Evolutionary conservation across 2,329 filamentous ascomycete species (phyloP), one percentile per base, ranked within the genome.

Genomic region (Sarocladium brachiariae): DNA sequence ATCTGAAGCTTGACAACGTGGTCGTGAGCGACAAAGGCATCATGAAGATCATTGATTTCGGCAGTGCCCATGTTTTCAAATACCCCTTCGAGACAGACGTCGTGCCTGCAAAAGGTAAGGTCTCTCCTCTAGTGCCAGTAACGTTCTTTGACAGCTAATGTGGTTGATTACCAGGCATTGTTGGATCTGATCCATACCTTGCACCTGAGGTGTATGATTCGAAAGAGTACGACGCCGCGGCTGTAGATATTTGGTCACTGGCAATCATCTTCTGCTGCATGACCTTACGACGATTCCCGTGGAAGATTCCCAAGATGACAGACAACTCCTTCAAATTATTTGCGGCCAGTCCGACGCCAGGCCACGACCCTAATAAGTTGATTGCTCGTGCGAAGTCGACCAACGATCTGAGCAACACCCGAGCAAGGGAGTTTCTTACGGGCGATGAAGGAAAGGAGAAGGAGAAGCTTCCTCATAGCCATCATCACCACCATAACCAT

Each of bases 211-310:
- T 99, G 1, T 97, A 97, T 62, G 91, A 96, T 57, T 82, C 91
- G 55, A 83, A 86, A 57, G 91, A 90, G 63, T 99, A 99, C 65
- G 91, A 99, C 61, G 90, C 93, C 1, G 87, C 91, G 55, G 89
- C 90, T 6, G 89, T 92, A 1, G 93, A 99, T 69, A 90, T 99
- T 53, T 99, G 93, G 93, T 99, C 93, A 10, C 75, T 99, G 53
- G 93, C 92, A 16, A 99, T 99, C 59, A 97, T 99, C 51, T 99
- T 92, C 70, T 97, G 93, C 69, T 99, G 93, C 73, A 99, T 99
- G 93, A 93, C 89, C 4, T 75, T 99, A 37, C 81, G 93, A 19
- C 77, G 93, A 31, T 99, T 99, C 63, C 93, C 93, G 0, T 99
- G 93, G 93, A 99, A 99, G 71, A 84, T 95, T 31, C 93, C 93